A percentile compares a stretch with the other conserved stretches of the same genome.
phyloP scores from a whole-genome alignment of 2,329 filamentous ascomycete genomes.

The Alternaria conjuncta region DNA sequence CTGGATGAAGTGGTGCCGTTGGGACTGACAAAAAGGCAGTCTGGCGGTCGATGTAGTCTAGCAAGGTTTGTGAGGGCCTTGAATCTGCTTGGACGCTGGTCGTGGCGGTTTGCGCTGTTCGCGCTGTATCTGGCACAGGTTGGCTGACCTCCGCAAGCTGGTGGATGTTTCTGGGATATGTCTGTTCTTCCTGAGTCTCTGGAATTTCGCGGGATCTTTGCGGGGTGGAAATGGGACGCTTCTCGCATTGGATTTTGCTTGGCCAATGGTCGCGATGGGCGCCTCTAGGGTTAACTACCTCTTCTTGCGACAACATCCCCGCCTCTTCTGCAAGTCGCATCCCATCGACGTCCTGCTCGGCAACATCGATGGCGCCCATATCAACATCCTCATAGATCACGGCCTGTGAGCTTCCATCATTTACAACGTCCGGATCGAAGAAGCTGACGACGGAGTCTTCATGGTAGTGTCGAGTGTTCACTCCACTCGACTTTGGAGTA shows the following conservation, averaged over 20 bases:
- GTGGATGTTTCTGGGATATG: background rate
- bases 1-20: background rate
- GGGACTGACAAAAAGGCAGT: background rate
- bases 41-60: background rate
- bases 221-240: background rate
- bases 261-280: background rate
- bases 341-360: background rate
- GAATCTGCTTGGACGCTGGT: background rate
- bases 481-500: background rate
- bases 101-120: background rate
- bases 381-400: background rate
- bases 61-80: background rate
- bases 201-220: background rate
- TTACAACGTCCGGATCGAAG: background rate
- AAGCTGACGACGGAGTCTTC: background rate
- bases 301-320: background rate
- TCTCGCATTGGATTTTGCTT: background rate
- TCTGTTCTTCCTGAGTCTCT: background rate
- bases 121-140: background rate
- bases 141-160: background rate
- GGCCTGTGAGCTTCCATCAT: background rate
- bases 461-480: background rate
- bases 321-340: background rate
- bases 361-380: background rate
- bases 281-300: background rate